Evolutionary conservation across 768 basidiomycete genomes (phyloP), one percentile per base, ranked within the genome.

Genomic region (Russula griseocarnosa): DNA sequence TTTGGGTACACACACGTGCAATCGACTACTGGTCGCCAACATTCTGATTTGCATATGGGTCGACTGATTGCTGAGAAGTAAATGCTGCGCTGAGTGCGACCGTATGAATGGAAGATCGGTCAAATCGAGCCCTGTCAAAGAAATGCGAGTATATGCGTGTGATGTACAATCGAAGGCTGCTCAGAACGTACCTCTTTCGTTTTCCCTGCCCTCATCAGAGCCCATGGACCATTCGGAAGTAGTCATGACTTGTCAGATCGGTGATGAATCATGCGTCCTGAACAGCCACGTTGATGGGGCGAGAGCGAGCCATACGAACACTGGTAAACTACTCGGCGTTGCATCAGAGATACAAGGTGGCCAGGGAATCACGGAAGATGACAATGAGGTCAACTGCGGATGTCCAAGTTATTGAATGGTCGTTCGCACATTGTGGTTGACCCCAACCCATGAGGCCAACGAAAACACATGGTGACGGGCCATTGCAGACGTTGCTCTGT

Each of bases 391-490:
- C 46, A 38, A 55, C 28, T 26, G 11, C 38, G 36, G 53, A 22
- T 9, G 16, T 32, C 40, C n/a, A 22, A 13, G n/a, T 22, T 44
- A 24, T 38, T 38, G 53, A 20, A 30, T 28, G 38, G 16, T 1
- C 11, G 53, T 34, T 26, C 20, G 58, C 18, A 6, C n/a, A 34
- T 60, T 44, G 22, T 49, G 32, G 53, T 55, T 38, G 47, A 42
- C 55, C 58, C 28, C 26, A 40, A 26, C 28, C 63, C 53, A 64
- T 16, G 63, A 64, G 63, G 63, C 63, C 44, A 24, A 40, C 30
- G 53, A 16, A 26, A 53, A 53, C 62, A 63, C 62, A 63, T 58
- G 62, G 52, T 24, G n/a, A 53, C 18, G 40, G 9, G 34, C 20
- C 42, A 24, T 22, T 36, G 42, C 32, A 4, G 42, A 54, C 28